Conservation (phyloP, 176 grass and related monocot genomes). For the Musa itinerans region DNA sequence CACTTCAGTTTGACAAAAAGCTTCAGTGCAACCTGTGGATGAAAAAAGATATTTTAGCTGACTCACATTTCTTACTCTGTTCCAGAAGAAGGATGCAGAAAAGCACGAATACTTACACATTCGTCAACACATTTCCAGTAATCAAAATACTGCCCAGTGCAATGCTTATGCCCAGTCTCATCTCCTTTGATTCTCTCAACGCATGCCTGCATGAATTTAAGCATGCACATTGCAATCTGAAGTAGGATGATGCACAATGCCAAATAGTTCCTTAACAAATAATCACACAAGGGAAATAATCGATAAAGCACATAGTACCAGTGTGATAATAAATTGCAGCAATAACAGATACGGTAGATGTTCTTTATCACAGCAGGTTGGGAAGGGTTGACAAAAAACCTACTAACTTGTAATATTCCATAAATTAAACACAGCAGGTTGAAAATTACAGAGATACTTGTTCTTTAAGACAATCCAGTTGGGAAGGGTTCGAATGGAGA, state of each 20-base stretch:
- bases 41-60: not conserved
- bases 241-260: too few relatives aligned
- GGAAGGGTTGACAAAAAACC: too few relatives aligned
- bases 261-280: not conserved
- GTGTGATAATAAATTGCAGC: too few relatives aligned
- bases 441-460: too few relatives aligned
- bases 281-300: not conserved
- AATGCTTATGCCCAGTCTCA: constrained; percentile 16
- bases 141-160: constrained; percentile 27
- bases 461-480: too few relatives aligned
- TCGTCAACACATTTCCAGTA: constrained; percentile 20
- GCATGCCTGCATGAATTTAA: constrained; percentile 9
- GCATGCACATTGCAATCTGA: not conserved
- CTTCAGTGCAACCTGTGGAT: not conserved
- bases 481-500: too few relatives aligned
- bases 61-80: not conserved
- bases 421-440: too few relatives aligned
- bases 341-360: not conserved
- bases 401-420: too few relatives aligned
- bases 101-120: constrained; percentile 2
- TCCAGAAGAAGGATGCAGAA: not conserved
- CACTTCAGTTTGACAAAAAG: constrained; percentile 3
- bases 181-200: constrained; percentile 23
- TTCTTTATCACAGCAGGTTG: too few relatives aligned
- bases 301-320: too few relatives aligned